These are phyloP conservation scores for Geranomyces michiganensis DNA, from an alignment of 192 early-diverging fungal species.

Conservation along the genomic window DNA sequence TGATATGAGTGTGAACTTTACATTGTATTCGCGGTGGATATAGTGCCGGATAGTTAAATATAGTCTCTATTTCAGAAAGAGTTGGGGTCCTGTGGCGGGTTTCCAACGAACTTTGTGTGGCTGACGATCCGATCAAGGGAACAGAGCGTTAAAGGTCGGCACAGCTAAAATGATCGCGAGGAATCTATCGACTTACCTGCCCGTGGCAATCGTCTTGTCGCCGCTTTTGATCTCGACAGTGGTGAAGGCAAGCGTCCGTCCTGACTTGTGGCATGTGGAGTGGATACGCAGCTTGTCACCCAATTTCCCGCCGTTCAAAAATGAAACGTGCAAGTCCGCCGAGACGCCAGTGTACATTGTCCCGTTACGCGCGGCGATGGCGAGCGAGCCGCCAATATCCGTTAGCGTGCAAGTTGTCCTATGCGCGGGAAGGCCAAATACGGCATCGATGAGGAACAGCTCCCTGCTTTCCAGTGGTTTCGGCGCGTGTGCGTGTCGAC, in stretches of 20 bases:
- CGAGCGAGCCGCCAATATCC: conserved; percentile 31
- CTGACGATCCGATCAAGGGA: conserved; percentile 1
- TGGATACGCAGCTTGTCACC: conserved; percentile 22
- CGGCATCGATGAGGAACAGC: not conserved
- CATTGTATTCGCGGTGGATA: too few species aligned
- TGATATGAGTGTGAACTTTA: too few species aligned
- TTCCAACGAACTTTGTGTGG: conserved; percentile 20
- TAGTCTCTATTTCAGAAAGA: too few species aligned
- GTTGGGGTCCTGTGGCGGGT: conserved; percentile 14
- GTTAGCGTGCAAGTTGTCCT: conserved; percentile 21
- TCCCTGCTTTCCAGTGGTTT: too few species aligned
- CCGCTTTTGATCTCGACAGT: conserved; percentile 17
- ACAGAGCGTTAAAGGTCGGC: not conserved
- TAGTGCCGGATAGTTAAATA: too few species aligned
- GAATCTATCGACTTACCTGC: conserved; percentile 20
- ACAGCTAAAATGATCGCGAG: not conserved
- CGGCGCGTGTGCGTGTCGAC: too few species aligned
- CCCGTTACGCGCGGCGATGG: conserved; percentile 16
- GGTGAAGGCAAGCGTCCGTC: conserved; percentile 30
- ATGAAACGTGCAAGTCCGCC: conserved; percentile 28
- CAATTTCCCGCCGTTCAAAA: conserved; percentile 27
- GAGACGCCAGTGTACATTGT: conserved; percentile 29
- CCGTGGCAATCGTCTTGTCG: conserved; percentile 26
- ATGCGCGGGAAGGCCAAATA: not conserved
- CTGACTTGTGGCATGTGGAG: conserved; percentile 25